Evolutionary conservation across 1,139 yeast species (phyloP).

Genomic region (Scheffersomyces stambukii): DNA sequence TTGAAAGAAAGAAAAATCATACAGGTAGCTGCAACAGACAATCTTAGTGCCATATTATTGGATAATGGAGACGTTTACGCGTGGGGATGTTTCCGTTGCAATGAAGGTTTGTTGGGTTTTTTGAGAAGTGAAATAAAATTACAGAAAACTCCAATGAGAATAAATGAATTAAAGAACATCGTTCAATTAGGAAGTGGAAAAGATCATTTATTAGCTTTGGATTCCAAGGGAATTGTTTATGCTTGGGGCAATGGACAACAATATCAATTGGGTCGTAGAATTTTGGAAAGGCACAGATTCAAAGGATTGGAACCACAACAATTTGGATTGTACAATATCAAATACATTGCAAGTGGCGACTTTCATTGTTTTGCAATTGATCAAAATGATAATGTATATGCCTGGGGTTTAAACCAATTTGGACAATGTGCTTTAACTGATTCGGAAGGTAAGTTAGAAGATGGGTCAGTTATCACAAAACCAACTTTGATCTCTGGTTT

Average conservation of each 20-base stretch:
- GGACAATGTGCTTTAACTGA: conserved; percentile 90
- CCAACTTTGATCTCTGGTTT: conserved; percentile 71
- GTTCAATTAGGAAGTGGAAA: conserved; percentile 92
- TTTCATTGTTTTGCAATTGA: conserved; percentile 94
- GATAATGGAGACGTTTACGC: conserved; percentile 88
- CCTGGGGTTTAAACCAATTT: conserved; percentile 96
- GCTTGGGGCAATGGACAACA: conserved; percentile 99
- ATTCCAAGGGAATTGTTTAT: conserved; percentile 77
- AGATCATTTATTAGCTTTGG: conserved; percentile 84
- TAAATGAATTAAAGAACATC: conserved; percentile 60
- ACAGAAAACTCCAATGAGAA: conserved; percentile 65
- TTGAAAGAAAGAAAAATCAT: conserved; percentile 42
- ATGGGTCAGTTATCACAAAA: conserved; percentile 73
- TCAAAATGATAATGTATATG: conserved; percentile 60
- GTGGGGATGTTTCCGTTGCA: conserved; percentile 96
- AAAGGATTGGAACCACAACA: conserved; percentile 72
- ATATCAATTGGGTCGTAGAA: conserved; percentile 81
- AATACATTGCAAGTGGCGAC: conserved; percentile 86
- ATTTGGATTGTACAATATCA: conserved; percentile 72
- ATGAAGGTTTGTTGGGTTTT: conserved; percentile 88
- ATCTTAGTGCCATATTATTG: conserved; percentile 74
- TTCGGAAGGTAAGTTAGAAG: conserved; percentile 55
- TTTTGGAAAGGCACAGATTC: conserved; percentile 70
- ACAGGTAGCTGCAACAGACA: conserved; percentile 90
- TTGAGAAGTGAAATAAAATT: conserved; percentile 52